phyloP scores from a whole-genome alignment of 192 early-diverging fungal species.

The Backusella psychrophila region DNA sequence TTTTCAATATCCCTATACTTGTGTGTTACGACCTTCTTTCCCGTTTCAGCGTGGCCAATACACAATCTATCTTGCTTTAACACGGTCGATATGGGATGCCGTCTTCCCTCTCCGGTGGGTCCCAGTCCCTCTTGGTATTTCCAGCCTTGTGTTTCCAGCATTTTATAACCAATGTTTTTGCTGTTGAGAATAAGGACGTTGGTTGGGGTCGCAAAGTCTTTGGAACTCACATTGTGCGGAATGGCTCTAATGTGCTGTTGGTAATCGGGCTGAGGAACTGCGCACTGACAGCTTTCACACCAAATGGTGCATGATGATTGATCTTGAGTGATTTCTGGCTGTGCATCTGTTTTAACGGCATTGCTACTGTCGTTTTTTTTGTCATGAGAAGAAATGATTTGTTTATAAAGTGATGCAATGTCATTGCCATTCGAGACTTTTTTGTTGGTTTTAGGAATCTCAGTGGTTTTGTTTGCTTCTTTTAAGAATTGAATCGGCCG shows the following conservation, averaged over 20 bases:
- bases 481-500: neutral
- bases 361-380: neutral
- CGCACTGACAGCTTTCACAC: neutral
- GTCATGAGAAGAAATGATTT: neutral
- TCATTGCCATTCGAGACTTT: neutral
- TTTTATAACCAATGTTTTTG: conserved; percentile 42
- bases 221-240: neutral
- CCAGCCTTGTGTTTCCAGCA: conserved; percentile 51
- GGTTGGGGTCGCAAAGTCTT: neutral
- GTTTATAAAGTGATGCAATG: neutral
- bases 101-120: conserved; percentile 36
- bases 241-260: neutral
- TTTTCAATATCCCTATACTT: conserved; percentile 1
- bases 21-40: conserved; percentile 20
- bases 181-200: conserved; percentile 18
- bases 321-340: neutral
- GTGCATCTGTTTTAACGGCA: neutral
- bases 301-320: neutral
- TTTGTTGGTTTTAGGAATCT: neutral
- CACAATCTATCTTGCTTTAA: conserved; percentile 47
- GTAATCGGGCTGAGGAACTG: neutral
- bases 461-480: neutral
- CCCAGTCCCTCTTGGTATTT: conserved; percentile 50
- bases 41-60: conserved; percentile 30
- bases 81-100: conserved; percentile 41